Evolutionary conservation across 2,329 filamentous ascomycete species (phyloP).

Genomic region (Monosporascus cannonballus): DNA sequence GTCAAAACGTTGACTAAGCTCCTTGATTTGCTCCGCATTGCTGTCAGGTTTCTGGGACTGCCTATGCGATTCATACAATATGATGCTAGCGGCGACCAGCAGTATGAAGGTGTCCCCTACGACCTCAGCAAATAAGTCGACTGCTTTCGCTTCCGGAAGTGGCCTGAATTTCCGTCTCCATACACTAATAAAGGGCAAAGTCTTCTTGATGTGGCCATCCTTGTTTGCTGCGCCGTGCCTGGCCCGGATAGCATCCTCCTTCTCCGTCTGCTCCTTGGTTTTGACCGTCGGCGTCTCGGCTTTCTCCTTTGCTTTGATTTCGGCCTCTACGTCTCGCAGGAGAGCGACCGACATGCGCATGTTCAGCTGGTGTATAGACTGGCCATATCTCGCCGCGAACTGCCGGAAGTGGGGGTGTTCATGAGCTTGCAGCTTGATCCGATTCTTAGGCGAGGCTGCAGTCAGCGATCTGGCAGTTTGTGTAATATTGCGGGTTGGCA

Average conservation of each 20-base stretch:
- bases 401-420: conserved; percentile 56
- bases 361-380: conserved; percentile 60
- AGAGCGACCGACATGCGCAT: conserved; percentile 58
- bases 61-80: conserved; percentile 58
- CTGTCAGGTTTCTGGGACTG: conserved; percentile 54
- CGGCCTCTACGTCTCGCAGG: conserved; percentile 51
- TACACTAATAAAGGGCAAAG: conserved; percentile 39
- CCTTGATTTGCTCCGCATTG: conserved; percentile 47
- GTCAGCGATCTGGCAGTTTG: not conserved
- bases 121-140: conserved; percentile 62
- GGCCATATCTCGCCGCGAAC: conserved; percentile 57
- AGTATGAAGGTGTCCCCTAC: conserved; percentile 59
- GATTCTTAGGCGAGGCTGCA: conserved; percentile 41
- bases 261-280: conserved; percentile 54
- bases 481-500: not conserved
- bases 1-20: conserved; percentile 41
- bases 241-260: conserved; percentile 44
- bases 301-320: conserved; percentile 53
- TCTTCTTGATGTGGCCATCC: conserved; percentile 18
- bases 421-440: conserved; percentile 59
- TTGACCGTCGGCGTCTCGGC: conserved; percentile 60
- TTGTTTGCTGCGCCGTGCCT: conserved; percentile 33
- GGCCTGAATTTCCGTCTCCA: conserved; percentile 58
- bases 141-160: conserved; percentile 59
- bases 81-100: conserved; percentile 47